These are phyloP conservation scores for Chenopodium berlandieri DNA, from an alignment of 148 eudicot genomes.

Conservation along the genomic window DNA sequence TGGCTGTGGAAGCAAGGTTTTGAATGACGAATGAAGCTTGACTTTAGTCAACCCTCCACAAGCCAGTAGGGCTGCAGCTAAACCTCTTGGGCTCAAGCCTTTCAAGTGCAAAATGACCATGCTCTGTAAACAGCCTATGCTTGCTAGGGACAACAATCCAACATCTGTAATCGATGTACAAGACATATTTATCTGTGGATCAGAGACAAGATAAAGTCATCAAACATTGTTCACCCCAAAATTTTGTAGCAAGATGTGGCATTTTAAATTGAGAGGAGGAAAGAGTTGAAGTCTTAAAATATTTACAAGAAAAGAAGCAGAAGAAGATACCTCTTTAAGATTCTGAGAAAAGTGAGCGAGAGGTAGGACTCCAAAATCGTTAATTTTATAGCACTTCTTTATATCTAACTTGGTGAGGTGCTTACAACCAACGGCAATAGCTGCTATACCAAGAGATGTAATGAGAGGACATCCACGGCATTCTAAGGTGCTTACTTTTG, in stretches of 20 bases:
- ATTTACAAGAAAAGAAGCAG: not conserved
- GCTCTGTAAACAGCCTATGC: constrained; percentile 77
- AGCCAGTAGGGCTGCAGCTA: constrained; percentile 71
- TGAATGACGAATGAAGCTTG: constrained; percentile 71
- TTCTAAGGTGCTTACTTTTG: constrained; percentile 69
- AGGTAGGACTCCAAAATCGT: constrained; percentile 80
- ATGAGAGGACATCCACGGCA: constrained; percentile 82
- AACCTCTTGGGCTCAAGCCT: constrained; percentile 70
- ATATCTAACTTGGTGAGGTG: constrained; percentile 75
- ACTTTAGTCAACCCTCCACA: constrained; percentile 85
- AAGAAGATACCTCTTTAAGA: constrained; percentile 65
- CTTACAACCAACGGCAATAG: constrained; percentile 84
- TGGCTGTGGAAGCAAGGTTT: constrained; percentile 48
- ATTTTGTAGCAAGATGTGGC: not conserved
- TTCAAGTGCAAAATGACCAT: constrained; percentile 68
- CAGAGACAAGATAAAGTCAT: not conserved
- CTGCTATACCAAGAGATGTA: constrained; percentile 69
- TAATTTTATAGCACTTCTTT: constrained; percentile 74
- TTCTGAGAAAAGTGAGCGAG: constrained; percentile 85
- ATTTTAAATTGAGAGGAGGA: not conserved
- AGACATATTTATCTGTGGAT: constrained; percentile 71
- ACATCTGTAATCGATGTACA: constrained; percentile 75
- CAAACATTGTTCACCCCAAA: not conserved
- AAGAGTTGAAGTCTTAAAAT: not conserved
- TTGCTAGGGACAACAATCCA: constrained; percentile 72